Percentiles rank a stretch among this genome's conserved stretches.
Evolutionary conservation across 805 yeast species (phyloP).

Genomic region (Wickerhamomyces rabaulensis): DNA sequence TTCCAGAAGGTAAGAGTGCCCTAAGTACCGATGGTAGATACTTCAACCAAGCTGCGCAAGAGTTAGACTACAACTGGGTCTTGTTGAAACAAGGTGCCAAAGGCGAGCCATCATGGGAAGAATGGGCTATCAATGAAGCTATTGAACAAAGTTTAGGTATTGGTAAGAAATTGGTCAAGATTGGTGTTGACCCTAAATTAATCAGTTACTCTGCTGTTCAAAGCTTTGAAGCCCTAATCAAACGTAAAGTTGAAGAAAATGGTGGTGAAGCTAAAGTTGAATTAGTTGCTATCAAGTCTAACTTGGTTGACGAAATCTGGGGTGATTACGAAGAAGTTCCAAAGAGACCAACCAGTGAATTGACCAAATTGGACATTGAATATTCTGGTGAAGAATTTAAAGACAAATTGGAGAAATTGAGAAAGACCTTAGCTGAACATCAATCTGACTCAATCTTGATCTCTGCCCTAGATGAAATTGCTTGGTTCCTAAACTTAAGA

Average conservation of each 20-base stretch:
- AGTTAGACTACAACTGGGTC: constrained; percentile 75
- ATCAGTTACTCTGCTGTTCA: constrained; percentile 41
- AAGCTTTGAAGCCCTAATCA: constrained; percentile 26
- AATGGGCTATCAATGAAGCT: constrained; percentile 63
- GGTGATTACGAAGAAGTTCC: constrained; percentile 60
- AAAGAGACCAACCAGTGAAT: constrained; percentile 40
- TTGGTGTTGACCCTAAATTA: constrained; percentile 82
- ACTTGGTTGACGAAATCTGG: constrained; percentile 79
- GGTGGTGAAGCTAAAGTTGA: constrained; percentile 33
- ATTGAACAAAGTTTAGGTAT: constrained; percentile 36
- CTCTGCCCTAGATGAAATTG: constrained; percentile 80
- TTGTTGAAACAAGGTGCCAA: constrained; percentile 73
- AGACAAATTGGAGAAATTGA: constrained; percentile 50
- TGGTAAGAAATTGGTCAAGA: constrained; percentile 38
- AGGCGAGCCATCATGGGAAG: constrained; percentile 75
- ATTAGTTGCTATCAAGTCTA: constrained; percentile 48
- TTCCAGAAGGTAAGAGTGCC: constrained; percentile 61
- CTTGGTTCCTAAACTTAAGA: constrained; percentile 85
- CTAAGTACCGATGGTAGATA: constrained; percentile 93
- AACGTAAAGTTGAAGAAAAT: constrained; percentile 20
- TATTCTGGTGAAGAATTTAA: constrained; percentile 61
- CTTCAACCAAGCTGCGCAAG: constrained; percentile 83
- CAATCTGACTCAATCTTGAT: constrained; percentile 47
- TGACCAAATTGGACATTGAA: constrained; percentile 45
- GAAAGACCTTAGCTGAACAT: constrained; percentile 28